Conservation (phyloP, 2,329 filamentous ascomycete genomes). For the Gnomoniopsis sp. region DNA sequence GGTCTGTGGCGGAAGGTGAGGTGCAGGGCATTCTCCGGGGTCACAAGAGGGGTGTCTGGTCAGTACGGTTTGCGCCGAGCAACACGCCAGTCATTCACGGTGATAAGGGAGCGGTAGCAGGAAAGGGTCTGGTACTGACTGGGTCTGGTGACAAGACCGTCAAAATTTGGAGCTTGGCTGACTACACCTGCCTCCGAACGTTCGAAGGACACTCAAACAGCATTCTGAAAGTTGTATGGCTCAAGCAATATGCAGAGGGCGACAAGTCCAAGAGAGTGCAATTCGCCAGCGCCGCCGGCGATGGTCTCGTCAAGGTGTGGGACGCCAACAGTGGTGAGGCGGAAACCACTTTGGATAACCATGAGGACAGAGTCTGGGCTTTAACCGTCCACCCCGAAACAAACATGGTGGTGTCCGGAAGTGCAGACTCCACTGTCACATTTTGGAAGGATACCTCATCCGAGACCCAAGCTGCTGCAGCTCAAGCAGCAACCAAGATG, state of each 20-base stretch:
- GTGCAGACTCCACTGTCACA: conserved; percentile 86
- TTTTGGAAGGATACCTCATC: conserved; percentile 94
- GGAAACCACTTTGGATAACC: conserved; percentile 90
- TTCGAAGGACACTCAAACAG: conserved; percentile 97
- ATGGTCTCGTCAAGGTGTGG: conserved; percentile 96
- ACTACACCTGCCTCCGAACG: conserved; percentile 89
- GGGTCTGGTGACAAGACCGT: conserved; percentile 95
- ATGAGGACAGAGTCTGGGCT: conserved; percentile 94
- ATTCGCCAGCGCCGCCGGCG: conserved; percentile 84
- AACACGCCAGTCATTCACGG: conserved; percentile 71
- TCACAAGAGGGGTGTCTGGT: conserved; percentile 94
- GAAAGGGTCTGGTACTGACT: conserved; percentile 80
- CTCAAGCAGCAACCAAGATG: conserved; percentile 70
- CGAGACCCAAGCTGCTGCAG: conserved; percentile 71
- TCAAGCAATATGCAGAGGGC: conserved; percentile 52
- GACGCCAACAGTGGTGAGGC: conserved; percentile 80
- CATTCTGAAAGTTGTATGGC: conserved; percentile 89
- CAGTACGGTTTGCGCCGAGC: conserved; percentile 81
- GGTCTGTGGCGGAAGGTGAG: conserved; percentile 86
- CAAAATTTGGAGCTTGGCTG: conserved; percentile 88
- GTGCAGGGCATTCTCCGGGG: conserved; percentile 87
- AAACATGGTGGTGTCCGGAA: conserved; percentile 81
- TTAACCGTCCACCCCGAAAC: conserved; percentile 67
- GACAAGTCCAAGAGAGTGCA: conserved; percentile 58
- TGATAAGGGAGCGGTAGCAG: conserved; percentile 68